These are phyloP conservation scores for Rosa chinensis DNA, from an alignment of 306 rosid species.

Conservation along the genomic window DNA sequence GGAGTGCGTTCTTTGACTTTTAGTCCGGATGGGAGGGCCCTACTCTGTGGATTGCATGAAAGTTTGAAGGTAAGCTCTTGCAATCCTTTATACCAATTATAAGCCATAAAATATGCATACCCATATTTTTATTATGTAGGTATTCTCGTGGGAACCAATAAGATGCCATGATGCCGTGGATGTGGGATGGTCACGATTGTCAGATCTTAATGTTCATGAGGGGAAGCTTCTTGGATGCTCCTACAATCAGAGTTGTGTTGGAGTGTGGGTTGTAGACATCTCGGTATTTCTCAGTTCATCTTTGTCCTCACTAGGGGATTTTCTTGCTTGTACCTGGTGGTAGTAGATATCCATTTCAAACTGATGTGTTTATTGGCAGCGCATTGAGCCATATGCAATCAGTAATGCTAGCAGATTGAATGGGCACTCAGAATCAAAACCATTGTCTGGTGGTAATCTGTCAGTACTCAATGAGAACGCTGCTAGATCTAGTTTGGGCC, in stretches of 20 bases:
- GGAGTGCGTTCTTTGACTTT: constrained; percentile 94
- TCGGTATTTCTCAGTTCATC: constrained; percentile 53
- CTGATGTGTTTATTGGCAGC: constrained; percentile 46
- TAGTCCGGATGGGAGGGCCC: constrained; percentile 94
- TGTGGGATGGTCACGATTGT: constrained; percentile 94
- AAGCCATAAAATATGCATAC: constrained; percentile 19
- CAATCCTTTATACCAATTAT: constrained; percentile 24
- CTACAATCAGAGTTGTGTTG: constrained; percentile 95
- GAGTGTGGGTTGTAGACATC: constrained; percentile 99
- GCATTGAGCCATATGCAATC: constrained; percentile 78
- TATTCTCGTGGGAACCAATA: constrained; percentile 96
- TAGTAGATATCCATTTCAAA: constrained; percentile 25
- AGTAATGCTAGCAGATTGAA: constrained; percentile 61
- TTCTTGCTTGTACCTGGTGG: constrained; percentile 23
- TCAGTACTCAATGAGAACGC: constrained; percentile 62
- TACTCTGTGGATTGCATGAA: constrained; percentile 96
- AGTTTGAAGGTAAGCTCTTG: constrained; percentile 75
- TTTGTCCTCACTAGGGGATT: constrained; percentile 8
- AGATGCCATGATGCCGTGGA: constrained; percentile 89
- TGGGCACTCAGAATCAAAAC: constrained; percentile 81
- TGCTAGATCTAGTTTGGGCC: constrained; percentile 54
- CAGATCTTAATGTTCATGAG: constrained; percentile 97
- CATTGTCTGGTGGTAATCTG: constrained; percentile 57
- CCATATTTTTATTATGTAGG: constrained; percentile 43
- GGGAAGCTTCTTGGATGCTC: constrained; percentile 99